Conservation (phyloP, 1,284 basidiomycete species). For the Papiliotrema fonsecae region DNA sequence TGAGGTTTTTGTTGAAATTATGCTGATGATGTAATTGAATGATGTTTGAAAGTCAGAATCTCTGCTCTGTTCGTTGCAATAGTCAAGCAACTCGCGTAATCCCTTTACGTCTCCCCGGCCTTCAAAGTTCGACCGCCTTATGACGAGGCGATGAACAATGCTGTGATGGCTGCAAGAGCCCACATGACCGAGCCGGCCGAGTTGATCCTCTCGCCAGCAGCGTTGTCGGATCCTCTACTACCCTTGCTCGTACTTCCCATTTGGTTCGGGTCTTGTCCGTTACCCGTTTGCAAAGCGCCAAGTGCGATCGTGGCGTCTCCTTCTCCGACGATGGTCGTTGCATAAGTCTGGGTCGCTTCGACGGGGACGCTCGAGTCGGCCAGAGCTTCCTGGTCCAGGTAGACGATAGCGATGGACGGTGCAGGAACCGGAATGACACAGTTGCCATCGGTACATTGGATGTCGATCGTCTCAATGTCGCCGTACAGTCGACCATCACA, state of each 20-base stretch:
- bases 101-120: too few relatives aligned
- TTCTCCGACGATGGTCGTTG: slow-evolving; percentile 49
- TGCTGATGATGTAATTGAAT: too few relatives aligned
- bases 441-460: slow-evolving; percentile 55
- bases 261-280: slow-evolving; percentile 36
- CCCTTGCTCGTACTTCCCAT: slow-evolving; percentile 18
- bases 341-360: slow-evolving; percentile 53
- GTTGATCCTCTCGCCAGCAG: not conserved
- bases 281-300: slow-evolving; percentile 41
- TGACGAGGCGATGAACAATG: not conserved
- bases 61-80: too few relatives aligned
- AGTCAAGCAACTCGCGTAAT: too few relatives aligned
- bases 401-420: slow-evolving; percentile 67
- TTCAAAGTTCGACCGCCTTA: too few relatives aligned
- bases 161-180: not conserved
- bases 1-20: too few relatives aligned
- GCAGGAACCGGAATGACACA: slow-evolving; percentile 64
- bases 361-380: slow-evolving; percentile 45
- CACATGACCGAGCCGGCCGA: not conserved
- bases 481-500: slow-evolving; percentile 63
- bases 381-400: slow-evolving; percentile 55
- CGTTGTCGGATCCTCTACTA: not conserved
- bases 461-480: slow-evolving; percentile 52
- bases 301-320: slow-evolving; percentile 41
- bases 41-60: too few relatives aligned